These are phyloP conservation scores for Candida coquimbonensis DNA, from an alignment of 805 yeast genomes.

Conservation along the genomic window DNA sequence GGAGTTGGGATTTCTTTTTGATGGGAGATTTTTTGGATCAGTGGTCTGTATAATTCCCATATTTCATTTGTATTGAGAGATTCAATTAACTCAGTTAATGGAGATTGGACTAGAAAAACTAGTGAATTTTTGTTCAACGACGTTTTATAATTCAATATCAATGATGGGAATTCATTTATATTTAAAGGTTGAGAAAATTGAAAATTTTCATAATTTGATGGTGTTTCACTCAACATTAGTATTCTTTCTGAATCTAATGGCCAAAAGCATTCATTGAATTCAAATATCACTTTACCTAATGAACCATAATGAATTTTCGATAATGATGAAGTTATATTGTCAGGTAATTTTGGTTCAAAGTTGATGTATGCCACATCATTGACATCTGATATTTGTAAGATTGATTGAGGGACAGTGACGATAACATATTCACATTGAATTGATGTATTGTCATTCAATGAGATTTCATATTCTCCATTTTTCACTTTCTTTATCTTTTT, in stretches of 20 bases:
- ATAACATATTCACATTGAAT: slow-evolving; percentile 49
- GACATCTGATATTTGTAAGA: slow-evolving; percentile 37
- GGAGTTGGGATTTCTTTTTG: slow-evolving; percentile 28
- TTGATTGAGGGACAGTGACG: slow-evolving; percentile 74
- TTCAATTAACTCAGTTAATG: slow-evolving; percentile 57
- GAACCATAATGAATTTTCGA: slow-evolving; percentile 52
- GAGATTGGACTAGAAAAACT: slow-evolving; percentile 63
- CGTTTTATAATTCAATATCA: slow-evolving; percentile 52
- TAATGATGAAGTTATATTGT: slow-evolving; percentile 35
- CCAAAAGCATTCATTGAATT: slow-evolving; percentile 63
- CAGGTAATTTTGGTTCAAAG: slow-evolving; percentile 55
- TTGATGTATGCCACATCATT: slow-evolving; percentile 37
- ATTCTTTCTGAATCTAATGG: slow-evolving; percentile 42
- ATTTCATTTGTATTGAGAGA: slow-evolving; percentile 38
- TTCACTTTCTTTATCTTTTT: slow-evolving; percentile 27
- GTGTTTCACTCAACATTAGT: slow-evolving; percentile 35
- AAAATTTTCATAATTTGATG: slow-evolving; percentile 12
- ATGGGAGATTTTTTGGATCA: slow-evolving; percentile 8
- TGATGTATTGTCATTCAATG: slow-evolving; percentile 24
- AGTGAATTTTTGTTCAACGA: slow-evolving; percentile 46
- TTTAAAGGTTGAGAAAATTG: slow-evolving; percentile 23
- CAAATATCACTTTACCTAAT: slow-evolving; percentile 67
- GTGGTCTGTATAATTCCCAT: slow-evolving; percentile 53
- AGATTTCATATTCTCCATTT: slow-evolving; percentile 19
- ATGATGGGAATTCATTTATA: slow-evolving; percentile 54